Evolutionary conservation across 306 rosid species (phyloP).

Genomic region (Cotoneaster glaucophyllus): DNA sequence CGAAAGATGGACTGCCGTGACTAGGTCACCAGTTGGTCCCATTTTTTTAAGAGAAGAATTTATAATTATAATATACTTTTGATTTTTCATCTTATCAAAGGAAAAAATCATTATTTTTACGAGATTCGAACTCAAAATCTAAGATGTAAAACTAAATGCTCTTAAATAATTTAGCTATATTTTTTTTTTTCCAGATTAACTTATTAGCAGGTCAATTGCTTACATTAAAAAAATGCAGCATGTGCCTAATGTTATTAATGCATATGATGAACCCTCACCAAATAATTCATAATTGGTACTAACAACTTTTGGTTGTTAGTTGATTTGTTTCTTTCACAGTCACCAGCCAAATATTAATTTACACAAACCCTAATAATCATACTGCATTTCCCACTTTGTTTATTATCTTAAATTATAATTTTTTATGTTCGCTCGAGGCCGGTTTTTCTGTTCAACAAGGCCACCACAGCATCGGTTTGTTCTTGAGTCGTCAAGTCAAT

Average conservation of each 20-base stretch:
- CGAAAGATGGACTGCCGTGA: accelerated
- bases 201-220: neutral
- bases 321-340: neutral
- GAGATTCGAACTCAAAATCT: too few species aligned
- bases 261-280: slow-evolving; percentile 15
- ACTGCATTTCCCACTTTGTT: neutral
- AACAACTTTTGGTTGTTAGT: slow-evolving; percentile 13
- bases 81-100: too few species aligned
- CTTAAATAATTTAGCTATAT: too few species aligned
- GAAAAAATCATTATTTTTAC: too few species aligned
- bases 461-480: slow-evolving; percentile 61
- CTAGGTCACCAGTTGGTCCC: accelerated
- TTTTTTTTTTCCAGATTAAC: too few species aligned
- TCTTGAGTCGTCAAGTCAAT: slow-evolving; percentile 87
- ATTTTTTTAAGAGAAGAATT: too few species aligned
- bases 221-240: too few species aligned
- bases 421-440: slow-evolving; percentile 81
- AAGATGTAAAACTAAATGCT: too few species aligned
- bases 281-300: slow-evolving; percentile 23
- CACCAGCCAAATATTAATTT: neutral
- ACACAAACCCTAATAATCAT: neutral
- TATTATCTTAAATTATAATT: neutral
- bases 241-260: neutral
- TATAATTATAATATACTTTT: accelerated
- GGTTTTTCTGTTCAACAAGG: slow-evolving; percentile 72